These are phyloP conservation scores for Kwoniella shivajii DNA, from an alignment of 1,284 basidiomycete genomes.

Conservation along the genomic window DNA sequence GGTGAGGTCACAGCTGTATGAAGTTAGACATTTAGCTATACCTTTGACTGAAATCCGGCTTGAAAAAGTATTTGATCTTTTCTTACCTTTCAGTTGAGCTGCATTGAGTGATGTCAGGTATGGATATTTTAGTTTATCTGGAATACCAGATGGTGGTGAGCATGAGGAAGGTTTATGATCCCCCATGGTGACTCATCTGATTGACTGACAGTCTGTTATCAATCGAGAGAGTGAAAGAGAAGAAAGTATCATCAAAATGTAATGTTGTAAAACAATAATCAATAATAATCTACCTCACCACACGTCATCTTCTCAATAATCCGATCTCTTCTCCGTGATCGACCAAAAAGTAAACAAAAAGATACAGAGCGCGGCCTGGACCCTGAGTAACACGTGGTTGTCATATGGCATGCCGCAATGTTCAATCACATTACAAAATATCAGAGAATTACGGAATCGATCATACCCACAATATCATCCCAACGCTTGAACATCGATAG, in stretches of 20 bases:
- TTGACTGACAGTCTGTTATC: too few relatives aligned
- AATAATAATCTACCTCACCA: not conserved
- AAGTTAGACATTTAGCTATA: not conserved
- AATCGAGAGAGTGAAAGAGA: too few relatives aligned
- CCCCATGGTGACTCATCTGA: not conserved
- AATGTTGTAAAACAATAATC: too few relatives aligned
- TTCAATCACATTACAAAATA: too few relatives aligned
- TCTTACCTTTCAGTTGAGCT: constrained; percentile 43
- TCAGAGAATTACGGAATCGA: not conserved
- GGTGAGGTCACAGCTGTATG: constrained; percentile 67
- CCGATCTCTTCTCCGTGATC: not conserved
- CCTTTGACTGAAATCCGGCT: not conserved
- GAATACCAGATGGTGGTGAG: not conserved
- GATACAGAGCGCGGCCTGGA: not conserved
- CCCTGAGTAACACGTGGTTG: not conserved
- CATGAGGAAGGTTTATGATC: not conserved
- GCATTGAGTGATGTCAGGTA: constrained; percentile 43
- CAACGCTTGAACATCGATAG: not conserved
- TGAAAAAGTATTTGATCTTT: not conserved
- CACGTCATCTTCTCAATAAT: not conserved
- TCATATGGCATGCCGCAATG: not conserved
- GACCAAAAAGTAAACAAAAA: not conserved
- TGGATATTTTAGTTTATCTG: constrained; percentile 24
- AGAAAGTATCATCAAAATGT: too few relatives aligned
- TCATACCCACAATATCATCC: not conserved